A percentile compares a stretch with the other conserved stretches of the same genome.
phyloP scores from a whole-genome alignment of 108 stramenopile species.

The Aurantiochytrium sp. region DNA sequence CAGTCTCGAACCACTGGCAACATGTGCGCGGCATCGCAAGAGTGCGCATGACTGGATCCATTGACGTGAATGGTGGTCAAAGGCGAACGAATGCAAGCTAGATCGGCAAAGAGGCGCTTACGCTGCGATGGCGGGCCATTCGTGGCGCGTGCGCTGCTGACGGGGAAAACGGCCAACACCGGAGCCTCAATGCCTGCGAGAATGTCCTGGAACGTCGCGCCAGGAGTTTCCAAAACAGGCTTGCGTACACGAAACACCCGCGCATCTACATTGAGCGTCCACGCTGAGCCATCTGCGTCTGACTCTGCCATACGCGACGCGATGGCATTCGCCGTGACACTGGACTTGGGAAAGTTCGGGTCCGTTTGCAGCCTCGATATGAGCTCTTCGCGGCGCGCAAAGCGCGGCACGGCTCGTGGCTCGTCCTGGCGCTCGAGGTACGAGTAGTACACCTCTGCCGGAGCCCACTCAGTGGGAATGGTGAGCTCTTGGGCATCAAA shows the following conservation, averaged over 20 bases:
- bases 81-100: not conserved
- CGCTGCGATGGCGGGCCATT: not conserved
- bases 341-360: not conserved
- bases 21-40: not conserved
- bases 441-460: not conserved
- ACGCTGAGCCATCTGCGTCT: not conserved
- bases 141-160: not conserved
- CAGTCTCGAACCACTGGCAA: not conserved
- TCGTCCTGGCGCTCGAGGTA: not conserved
- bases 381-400: not conserved
- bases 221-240: not conserved
- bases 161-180: not conserved
- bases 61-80: not conserved
- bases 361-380: not conserved
- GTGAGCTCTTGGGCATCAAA: not conserved
- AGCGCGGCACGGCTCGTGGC: not conserved
- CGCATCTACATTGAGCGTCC: not conserved
- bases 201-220: not conserved
- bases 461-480: not conserved
- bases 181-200: not conserved
- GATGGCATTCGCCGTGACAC: not conserved
- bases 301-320: not conserved
- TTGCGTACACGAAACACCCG: not conserved
- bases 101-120: not conserved
- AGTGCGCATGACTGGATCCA: not conserved